Evolutionary conservation across 2,329 filamentous ascomycete genomes (phyloP).

Genomic region (Mariannaea sp.): DNA sequence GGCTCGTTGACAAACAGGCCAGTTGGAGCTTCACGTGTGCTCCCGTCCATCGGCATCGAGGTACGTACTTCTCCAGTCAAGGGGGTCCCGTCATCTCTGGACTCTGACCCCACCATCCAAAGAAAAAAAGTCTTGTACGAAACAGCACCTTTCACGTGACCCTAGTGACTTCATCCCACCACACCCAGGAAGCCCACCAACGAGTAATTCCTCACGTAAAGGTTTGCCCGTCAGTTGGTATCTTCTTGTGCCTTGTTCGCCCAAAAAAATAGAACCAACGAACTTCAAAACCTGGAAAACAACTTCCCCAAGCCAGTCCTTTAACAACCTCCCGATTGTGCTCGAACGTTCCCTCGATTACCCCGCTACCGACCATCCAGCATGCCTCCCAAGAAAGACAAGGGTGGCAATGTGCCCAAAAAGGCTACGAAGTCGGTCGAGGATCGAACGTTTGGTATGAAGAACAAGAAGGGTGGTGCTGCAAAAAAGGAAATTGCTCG

Average conservation of each 20-base stretch:
- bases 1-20: slow-evolving; percentile 32
- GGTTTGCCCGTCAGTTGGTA: slow-evolving; percentile 28
- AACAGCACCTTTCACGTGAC: slow-evolving; percentile 33
- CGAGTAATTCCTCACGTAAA: slow-evolving; percentile 33
- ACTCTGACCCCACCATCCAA: slow-evolving; percentile 10
- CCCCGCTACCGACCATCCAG: slow-evolving; percentile 47
- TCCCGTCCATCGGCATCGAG: neutral
- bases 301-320: slow-evolving; percentile 9
- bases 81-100: neutral
- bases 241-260: slow-evolving; percentile 21
- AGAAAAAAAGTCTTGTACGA: slow-evolving; percentile 32
- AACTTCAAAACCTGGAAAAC: slow-evolving; percentile 4
- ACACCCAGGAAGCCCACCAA: slow-evolving; percentile 37
- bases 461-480: slow-evolving; percentile 95
- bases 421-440: slow-evolving; percentile 72
- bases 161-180: slow-evolving; percentile 39
- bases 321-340: slow-evolving; percentile 13
- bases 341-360: slow-evolving; percentile 29
- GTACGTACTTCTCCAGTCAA: slow-evolving; percentile 30
- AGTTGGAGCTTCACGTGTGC: slow-evolving; percentile 40
- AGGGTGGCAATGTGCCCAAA: slow-evolving; percentile 58
- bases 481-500: slow-evolving; percentile 91
- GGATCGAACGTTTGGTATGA: slow-evolving; percentile 99
- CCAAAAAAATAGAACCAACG: slow-evolving; percentile 18
- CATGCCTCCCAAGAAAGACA: slow-evolving; percentile 76